These are phyloP conservation scores for Yamadazyma kitorensis DNA, from an alignment of 805 yeast species.

Conservation along the genomic window DNA sequence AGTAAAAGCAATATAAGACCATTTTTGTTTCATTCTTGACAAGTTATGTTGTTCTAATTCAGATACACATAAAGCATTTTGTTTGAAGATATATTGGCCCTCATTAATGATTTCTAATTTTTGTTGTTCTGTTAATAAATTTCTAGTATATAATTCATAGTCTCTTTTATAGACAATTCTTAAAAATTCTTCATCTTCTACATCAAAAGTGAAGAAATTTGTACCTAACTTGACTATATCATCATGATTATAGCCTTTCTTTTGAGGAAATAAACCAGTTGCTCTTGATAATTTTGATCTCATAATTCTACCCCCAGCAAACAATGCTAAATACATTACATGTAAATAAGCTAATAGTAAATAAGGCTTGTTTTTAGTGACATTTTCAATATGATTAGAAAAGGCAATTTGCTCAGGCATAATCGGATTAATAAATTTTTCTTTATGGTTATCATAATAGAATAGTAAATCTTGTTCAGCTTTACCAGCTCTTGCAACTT, in stretches of 20 bases:
- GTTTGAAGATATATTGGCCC: slow-evolving; percentile 60
- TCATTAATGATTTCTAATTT: slow-evolving; percentile 69
- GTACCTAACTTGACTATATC: slow-evolving; percentile 64
- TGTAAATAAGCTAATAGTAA: slow-evolving; percentile 77
- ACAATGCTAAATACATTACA: slow-evolving; percentile 78
- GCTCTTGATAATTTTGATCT: slow-evolving; percentile 63
- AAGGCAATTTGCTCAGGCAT: slow-evolving; percentile 62
- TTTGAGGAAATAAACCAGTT: slow-evolving; percentile 71
- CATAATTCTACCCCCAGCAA: slow-evolving; percentile 82
- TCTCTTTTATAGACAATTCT: slow-evolving; percentile 69
- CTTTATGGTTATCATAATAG: slow-evolving; percentile 54
- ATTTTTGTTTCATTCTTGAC: slow-evolving; percentile 49
- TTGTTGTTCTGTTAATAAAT: slow-evolving; percentile 64
- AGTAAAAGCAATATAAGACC: slow-evolving; percentile 52
- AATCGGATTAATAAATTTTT: slow-evolving; percentile 57
- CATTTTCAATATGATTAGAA: slow-evolving; percentile 54
- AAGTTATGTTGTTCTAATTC: slow-evolving; percentile 71
- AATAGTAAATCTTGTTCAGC: slow-evolving; percentile 63
- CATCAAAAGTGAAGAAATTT: slow-evolving; percentile 69
- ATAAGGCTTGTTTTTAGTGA: slow-evolving; percentile 62
- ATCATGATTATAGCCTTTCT: slow-evolving; percentile 60
- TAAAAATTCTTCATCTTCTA: slow-evolving; percentile 61
- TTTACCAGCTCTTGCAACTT: slow-evolving; percentile 57
- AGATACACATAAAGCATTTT: slow-evolving; percentile 56
- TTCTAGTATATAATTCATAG: slow-evolving; percentile 74